A percentile compares a stretch with the other conserved stretches of the same genome.
Conservation (phyloP, 1,284 basidiomycete species). For the Sporisorium graminicola region DNA sequence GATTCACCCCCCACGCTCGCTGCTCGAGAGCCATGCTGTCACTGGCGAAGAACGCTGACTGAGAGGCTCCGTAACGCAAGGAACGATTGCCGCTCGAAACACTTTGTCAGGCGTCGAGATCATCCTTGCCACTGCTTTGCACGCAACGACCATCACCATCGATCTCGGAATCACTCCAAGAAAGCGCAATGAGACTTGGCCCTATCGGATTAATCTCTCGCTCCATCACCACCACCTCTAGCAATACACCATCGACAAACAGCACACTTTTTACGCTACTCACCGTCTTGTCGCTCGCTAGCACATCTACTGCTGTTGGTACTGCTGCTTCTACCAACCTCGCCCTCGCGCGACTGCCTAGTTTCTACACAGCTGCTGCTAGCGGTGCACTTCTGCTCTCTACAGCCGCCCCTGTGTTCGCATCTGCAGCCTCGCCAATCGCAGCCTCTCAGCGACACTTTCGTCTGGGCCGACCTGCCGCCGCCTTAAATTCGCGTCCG, state of each 20-base stretch:
- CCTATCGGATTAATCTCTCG: background rate
- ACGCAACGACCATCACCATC: background rate
- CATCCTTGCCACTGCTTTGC: background rate
- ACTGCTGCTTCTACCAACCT: background rate
- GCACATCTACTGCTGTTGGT: background rate
- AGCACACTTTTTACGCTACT: background rate
- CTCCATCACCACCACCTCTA: background rate
- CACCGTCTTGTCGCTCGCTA: background rate
- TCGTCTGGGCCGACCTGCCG: constrained; percentile 22
- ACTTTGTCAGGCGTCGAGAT: background rate
- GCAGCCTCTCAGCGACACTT: constrained; percentile 13
- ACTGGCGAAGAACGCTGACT: constrained; percentile 3
- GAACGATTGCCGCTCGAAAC: background rate
- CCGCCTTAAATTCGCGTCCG: background rate
- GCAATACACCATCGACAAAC: too few relatives aligned
- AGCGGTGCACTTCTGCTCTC: background rate
- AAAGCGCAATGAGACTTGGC: constrained; percentile 3
- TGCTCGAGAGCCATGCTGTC: too few relatives aligned
- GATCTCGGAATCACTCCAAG: background rate
- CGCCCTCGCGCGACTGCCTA: background rate
- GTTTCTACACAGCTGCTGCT: background rate
- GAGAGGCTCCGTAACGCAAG: background rate
- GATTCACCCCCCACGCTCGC: too few relatives aligned
- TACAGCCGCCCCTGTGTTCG: background rate
- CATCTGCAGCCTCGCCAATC: background rate